phyloP scores from a whole-genome alignment of 306 rosid genomes.

The Begonia masoniana region DNA sequence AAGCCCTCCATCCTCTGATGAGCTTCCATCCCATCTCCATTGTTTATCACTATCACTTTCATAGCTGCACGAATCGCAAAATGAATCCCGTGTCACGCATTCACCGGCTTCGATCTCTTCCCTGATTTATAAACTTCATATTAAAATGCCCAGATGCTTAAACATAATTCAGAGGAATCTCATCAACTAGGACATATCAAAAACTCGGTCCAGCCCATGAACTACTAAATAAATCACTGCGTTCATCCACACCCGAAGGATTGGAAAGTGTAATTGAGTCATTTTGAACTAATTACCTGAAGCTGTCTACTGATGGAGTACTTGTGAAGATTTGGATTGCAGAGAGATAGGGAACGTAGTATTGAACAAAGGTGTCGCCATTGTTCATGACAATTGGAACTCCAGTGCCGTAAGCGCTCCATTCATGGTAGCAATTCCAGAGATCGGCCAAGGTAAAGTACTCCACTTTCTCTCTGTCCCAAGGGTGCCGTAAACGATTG shows the following conservation, averaged over 20 bases:
- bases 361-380: conserved; percentile 80
- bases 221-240: too few relatives aligned
- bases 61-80: conserved; percentile 59
- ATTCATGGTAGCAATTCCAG: conserved; percentile 77
- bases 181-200: too few relatives aligned
- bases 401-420: conserved; percentile 96
- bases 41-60: conserved; percentile 72
- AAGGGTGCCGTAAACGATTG: conserved; percentile 76
- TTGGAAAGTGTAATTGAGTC: too few relatives aligned
- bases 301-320: conserved; percentile 25
- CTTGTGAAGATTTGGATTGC: conserved; percentile 83
- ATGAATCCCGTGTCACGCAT: conserved; percentile 65
- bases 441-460: conserved; percentile 69
- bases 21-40: conserved; percentile 77
- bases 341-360: conserved; percentile 94
- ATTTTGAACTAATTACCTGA: conserved; percentile 30
- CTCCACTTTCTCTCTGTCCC: conserved; percentile 79
- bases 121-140: conserved; percentile 19
- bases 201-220: too few relatives aligned
- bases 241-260: too few relatives aligned
- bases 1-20: conserved; percentile 78
- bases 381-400: conserved; percentile 52
- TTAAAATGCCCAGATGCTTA: too few relatives aligned
- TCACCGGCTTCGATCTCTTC: conserved; percentile 69
- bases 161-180: too few relatives aligned